Base-by-base conservation (phyloP, 192 early-diverging fungal species). In the Rhizophagus clarus region DNA sequence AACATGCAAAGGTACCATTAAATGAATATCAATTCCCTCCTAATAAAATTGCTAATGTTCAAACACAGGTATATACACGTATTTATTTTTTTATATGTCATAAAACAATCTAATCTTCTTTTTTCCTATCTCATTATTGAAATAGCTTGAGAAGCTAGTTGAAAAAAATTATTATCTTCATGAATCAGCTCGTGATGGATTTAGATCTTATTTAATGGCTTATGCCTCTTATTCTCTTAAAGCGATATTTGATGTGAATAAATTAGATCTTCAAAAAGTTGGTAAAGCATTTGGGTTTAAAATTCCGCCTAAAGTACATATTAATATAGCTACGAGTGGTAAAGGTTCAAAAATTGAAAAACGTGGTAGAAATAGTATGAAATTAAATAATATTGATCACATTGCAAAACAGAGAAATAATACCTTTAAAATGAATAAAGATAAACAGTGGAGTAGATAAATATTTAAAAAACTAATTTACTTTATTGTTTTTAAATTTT, bases 1-100 rank as follows among this genome's bases (percentile, higher is more conserved):
- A 99, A 87, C 96, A 98, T 83, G 96, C 96, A 82, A 98, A 97
- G 85, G 96, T 99, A 0, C 98, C 97, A 9, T 89, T 99, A 79
- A 98, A 99, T 89, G 98, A 99, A 88, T 99, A 97, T 88, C 94
- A 99, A 85, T 98, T 99, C 89, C 97, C 96, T 61, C 85, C 88
- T 2, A 90, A 83, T 86, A 98, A 99, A 91, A 92, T 99, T 78
- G 93, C 97, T 83, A 98, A 99, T 84, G 95, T 99, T 29, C 97
- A 99, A 88, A 89, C 93, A 72, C 96, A 93, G 77, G 83, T 86
- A 72, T 62, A n/a, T 49, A 26, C 40, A 12, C 28, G 12, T 75
- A 20, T 1, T 2, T 47, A 9, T 34, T 45, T 72, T 11, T 72
- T 37, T 17, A 14, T 75, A 32, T 29, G 56, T 61, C 22, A 31